Conservation (phyloP, 208 protist genomes). For the Trypanosoma rangeli region DNA sequence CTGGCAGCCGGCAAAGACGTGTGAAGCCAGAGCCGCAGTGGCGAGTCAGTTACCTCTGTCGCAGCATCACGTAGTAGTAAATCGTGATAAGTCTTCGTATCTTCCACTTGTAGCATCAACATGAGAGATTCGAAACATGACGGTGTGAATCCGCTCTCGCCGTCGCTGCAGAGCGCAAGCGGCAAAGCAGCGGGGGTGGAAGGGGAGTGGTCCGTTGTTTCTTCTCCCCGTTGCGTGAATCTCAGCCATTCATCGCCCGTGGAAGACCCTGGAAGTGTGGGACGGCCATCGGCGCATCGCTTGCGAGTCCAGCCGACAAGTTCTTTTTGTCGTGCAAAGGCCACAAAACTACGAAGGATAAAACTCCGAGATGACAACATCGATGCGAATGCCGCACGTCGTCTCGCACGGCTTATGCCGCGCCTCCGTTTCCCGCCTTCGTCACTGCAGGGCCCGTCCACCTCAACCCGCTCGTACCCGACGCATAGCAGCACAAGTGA, state of each 20-base stretch:
- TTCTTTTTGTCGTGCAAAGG: constrained; percentile 43
- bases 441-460: background rate
- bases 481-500: constrained; percentile 76
- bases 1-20: constrained; percentile 66
- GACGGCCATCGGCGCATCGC: constrained; percentile 8
- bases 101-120: constrained; percentile 15
- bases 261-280: background rate
- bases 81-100: constrained; percentile 20
- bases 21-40: constrained; percentile 57
- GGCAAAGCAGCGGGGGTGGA: background rate
- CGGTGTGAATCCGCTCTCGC: background rate
- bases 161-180: constrained; percentile 14
- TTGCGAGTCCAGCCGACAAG: constrained; percentile 29
- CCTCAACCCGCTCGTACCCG: constrained; percentile 41
- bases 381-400: constrained; percentile 36
- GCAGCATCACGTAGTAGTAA: constrained; percentile 7
- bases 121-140: constrained; percentile 16
- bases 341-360: constrained; percentile 59
- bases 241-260: background rate
- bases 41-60: background rate
- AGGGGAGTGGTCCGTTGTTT: background rate
- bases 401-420: constrained; percentile 18
- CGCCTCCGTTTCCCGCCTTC: background rate
- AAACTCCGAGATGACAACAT: constrained; percentile 61
- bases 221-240: background rate